Conservation (phyloP, 2,329 filamentous ascomycete genomes). For the Grosmannia huntii region DNA sequence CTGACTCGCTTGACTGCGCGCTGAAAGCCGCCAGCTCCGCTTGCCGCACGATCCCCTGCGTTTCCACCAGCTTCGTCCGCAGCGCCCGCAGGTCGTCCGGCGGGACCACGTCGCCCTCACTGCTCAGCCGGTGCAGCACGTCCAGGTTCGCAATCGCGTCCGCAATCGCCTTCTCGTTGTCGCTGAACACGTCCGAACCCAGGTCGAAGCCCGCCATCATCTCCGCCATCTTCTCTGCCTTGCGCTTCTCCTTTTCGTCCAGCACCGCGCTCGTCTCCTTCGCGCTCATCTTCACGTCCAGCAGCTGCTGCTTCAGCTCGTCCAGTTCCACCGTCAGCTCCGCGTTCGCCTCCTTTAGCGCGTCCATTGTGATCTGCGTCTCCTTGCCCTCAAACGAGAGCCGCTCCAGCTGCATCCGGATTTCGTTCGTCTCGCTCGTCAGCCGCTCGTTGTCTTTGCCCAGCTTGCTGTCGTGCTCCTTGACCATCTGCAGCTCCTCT, state of each 20-base stretch:
- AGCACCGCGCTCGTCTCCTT: constrained; percentile 82
- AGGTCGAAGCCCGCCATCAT: constrained; percentile 99
- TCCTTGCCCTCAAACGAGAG: constrained; percentile 94
- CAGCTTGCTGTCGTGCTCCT: constrained; percentile 71
- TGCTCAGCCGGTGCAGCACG: constrained; percentile 61
- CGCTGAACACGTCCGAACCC: constrained; percentile 82
- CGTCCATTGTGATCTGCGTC: constrained; percentile 93
- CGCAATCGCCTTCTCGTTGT: constrained; percentile 77
- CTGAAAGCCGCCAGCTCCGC: constrained; percentile 78
- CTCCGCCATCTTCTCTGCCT: constrained; percentile 98
- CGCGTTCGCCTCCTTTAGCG: constrained; percentile 86
- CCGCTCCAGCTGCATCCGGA: constrained; percentile 94
- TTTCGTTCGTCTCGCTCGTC: constrained; percentile 74
- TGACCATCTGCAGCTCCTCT: constrained; percentile 73
- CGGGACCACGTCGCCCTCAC: constrained; percentile 64
- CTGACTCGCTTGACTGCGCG: constrained; percentile 47
- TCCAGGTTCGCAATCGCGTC: constrained; percentile 77
- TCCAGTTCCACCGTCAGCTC: constrained; percentile 88
- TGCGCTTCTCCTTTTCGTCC: constrained; percentile 97
- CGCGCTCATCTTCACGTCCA: constrained; percentile 92
- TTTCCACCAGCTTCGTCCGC: constrained; percentile 68
- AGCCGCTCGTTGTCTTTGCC: constrained; percentile 86
- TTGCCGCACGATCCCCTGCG: constrained; percentile 84
- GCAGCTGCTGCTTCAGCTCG: constrained; percentile 87
- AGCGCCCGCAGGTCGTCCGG: constrained; percentile 71